Conservation (phyloP, 371 early-diverging fungal species). For the Mucor saturninus region DNA sequence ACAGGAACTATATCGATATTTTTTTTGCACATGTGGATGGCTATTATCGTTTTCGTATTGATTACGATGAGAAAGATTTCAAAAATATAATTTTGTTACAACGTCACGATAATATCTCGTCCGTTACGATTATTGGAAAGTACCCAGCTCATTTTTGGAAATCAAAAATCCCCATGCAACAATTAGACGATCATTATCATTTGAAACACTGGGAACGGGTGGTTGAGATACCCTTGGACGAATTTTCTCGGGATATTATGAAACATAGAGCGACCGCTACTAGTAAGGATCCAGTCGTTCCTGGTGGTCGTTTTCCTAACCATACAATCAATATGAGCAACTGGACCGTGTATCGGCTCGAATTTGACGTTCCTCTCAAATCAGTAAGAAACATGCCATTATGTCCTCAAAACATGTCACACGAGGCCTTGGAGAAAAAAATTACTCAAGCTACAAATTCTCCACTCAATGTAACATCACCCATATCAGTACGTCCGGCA, state of each 20-base stretch:
- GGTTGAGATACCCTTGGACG: constrained; percentile 23
- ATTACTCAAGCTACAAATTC: neutral
- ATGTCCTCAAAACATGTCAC: constrained; percentile 5
- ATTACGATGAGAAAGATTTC: constrained; percentile 19
- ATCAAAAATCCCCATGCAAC: constrained; percentile 2
- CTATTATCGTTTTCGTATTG: constrained; percentile 30
- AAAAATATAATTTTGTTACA: constrained; percentile 19
- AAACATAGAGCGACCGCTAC: neutral
- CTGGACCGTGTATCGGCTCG: constrained; percentile 43
- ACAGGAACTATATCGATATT: constrained; percentile 27
- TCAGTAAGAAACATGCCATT: neutral
- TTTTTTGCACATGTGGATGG: constrained; percentile 28
- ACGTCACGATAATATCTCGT: constrained; percentile 14
- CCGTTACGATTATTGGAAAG: constrained; percentile 28
- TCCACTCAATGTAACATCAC: neutral
- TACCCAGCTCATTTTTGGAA: constrained; percentile 32
- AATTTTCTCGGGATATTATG: constrained; percentile 14
- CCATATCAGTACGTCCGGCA: neutral
- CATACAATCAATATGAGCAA: constrained; percentile 24
- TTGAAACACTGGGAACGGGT: constrained; percentile 22
- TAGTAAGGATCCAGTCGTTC: neutral
- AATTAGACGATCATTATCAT: constrained; percentile 4
- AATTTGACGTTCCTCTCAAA: constrained; percentile 26
- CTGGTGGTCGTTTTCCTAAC: constrained; percentile 15
- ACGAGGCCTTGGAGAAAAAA: constrained; percentile 26